These are phyloP conservation scores for Moringa oleifera DNA, from an alignment of 345 rosid genomes.

Conservation along the genomic window DNA sequence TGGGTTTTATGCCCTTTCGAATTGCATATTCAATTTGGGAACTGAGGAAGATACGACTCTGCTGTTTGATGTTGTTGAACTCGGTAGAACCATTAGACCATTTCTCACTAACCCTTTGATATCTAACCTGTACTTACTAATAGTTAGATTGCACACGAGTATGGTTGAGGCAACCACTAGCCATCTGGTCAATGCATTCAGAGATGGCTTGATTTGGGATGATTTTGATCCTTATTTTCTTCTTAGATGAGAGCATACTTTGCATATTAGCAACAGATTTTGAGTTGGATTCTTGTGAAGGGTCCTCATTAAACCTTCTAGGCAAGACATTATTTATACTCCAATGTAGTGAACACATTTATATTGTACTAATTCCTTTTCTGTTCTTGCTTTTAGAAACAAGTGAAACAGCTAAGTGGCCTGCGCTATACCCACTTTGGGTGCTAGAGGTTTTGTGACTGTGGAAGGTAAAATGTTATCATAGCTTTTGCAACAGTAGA, in stretches of 20 bases:
- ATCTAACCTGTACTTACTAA: constrained; percentile 47
- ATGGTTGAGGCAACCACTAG: constrained; percentile 19
- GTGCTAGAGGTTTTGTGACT: too few relatives aligned
- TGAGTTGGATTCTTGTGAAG: neutral
- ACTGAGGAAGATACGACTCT: constrained; percentile 26
- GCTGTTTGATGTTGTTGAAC: constrained; percentile 38
- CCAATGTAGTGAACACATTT: too few relatives aligned
- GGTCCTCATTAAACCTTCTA: neutral
- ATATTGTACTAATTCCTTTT: too few relatives aligned
- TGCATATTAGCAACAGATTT: constrained; percentile 1
- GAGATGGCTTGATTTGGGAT: constrained; percentile 42
- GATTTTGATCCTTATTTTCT: constrained; percentile 84
- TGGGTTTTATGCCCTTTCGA: constrained; percentile 64
- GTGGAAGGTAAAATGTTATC: too few relatives aligned
- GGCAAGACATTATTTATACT: neutral
- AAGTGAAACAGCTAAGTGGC: too few relatives aligned
- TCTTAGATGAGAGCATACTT: constrained; percentile 23
- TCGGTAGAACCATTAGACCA: constrained; percentile 49
- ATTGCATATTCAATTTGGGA: constrained; percentile 40
- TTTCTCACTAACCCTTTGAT: constrained; percentile 70
- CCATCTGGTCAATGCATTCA: constrained; percentile 5
- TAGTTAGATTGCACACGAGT: constrained; percentile 46
- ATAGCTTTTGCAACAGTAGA: too few relatives aligned
- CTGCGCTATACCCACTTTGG: too few relatives aligned
- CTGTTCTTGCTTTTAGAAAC: too few relatives aligned